Evolutionary conservation across 2,329 filamentous ascomycete species (phyloP), one percentile per base, ranked within the genome.

Genomic region (Penicillium sp.): DNA sequence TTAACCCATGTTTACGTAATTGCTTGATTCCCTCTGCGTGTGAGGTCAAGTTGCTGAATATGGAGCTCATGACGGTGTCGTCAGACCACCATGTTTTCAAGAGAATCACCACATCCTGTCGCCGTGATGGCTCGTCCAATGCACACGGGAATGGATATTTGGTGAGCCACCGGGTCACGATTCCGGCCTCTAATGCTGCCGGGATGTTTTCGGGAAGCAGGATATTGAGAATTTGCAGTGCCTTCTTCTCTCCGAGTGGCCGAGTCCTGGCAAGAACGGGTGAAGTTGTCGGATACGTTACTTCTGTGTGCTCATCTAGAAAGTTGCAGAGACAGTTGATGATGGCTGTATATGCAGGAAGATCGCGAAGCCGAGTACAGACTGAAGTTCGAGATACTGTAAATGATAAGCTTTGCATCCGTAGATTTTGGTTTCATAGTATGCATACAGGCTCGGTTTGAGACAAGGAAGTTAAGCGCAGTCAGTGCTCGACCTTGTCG

Each of bases 121-220:
- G 69, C 27, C 73, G 73, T 23, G 74, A 72, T 53, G 86, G 82
- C 54, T 83, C 80, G 2, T 81, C 75, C 1, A 74, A 75, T 19
- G 80, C 76, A 21, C 88, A 89, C 79, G 89, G 78, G 50, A 81
- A 92, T 8, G 85, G 83, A 70, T 92, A 91, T 65, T 84, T 86
- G 33, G 80, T 83, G n/a, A 93, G 81, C 90, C 90, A 93, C 55
- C 84, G 85, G 59, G 88, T 86, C 39, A 93, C 81, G 60, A 93
- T 85, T 7, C 82, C 81, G 37, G 87, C 85, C 69, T 85, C 75
- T 19, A 92, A 74, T 53, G 81, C 81, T 26, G 81, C 79, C 1
- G 82, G 76, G 19, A 84, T 82, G 63, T 85, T 84, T 60, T 84
- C 83, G 58, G 80, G 81, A n/a, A 88, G 78, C 3, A 92, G 76